phyloP scores from a whole-genome alignment of 2,329 filamentous ascomycete species.

The Amesomyces nigricolor region DNA sequence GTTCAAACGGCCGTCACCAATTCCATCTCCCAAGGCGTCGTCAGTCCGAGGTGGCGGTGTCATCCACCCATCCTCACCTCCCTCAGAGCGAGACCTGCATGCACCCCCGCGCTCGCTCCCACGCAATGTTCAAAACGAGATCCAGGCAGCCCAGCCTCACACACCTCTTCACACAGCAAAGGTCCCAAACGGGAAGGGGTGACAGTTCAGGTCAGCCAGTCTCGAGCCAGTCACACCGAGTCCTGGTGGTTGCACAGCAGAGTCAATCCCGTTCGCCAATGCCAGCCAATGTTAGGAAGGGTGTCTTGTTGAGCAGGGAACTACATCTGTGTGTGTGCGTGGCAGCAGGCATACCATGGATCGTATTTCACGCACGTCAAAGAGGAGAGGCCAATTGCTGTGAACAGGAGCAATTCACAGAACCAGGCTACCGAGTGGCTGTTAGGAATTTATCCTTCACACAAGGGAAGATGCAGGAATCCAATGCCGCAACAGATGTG shows the following conservation, averaged over 20 bases:
- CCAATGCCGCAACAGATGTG: background rate
- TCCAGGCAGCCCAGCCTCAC: constrained; percentile 2
- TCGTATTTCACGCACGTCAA: too few species aligned
- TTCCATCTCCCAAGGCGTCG: background rate
- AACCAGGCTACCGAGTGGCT: too few species aligned
- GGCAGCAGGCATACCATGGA: too few species aligned
- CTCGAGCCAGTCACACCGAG: constrained; percentile 4
- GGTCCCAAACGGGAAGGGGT: constrained; percentile 1
- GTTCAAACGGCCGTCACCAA: background rate
- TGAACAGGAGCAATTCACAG: too few species aligned
- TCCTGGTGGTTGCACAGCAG: background rate
- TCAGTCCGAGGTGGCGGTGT: background rate
- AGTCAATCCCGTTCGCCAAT: constrained; percentile 4
- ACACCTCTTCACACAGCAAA: background rate
- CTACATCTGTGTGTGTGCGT: background rate
- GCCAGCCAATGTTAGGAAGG: background rate
- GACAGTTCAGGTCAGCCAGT: constrained; percentile 4
- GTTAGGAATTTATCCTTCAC: background rate
- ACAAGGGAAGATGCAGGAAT: background rate
- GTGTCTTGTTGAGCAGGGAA: background rate
- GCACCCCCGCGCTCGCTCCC: constrained; percentile 1
- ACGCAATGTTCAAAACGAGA: background rate
- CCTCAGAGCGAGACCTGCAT: too few species aligned
- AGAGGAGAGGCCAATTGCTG: too few species aligned
- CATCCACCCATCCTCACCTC: background rate